Evolutionary conservation across 139 green algal genomes (phyloP), one percentile per base, ranked within the genome.

Genomic region (Volvox reticuliferus): DNA sequence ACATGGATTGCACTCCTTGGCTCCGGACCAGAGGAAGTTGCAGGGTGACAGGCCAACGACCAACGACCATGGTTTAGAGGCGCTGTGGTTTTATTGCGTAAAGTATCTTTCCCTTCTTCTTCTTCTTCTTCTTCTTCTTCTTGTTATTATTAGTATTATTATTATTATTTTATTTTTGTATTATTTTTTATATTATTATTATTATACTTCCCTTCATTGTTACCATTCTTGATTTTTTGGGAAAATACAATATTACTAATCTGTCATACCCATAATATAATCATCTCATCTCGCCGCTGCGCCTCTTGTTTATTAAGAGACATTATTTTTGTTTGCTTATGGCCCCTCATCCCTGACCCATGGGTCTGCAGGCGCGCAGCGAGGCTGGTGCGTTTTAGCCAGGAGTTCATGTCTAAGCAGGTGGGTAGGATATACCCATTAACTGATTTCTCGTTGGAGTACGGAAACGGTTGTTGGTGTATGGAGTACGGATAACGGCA

Each of bases 361-460:
- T 55, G 44, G 44, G 44, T 55, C 9, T 55, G 94, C 86, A 99
- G 98, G 93, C 95, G 98, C 12, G 95, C 97, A 0, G 22, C 79
- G 1, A 91, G 91, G 14, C 93, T 99, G 37, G 89, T 96, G 89
- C 93, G 95, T 24, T 97, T 99, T 82, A 98, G 95, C 9, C 32
- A 92, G 12, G 97, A 98, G 44, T 99, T 97, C 88, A 22, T 98
- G 24, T 36, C 94, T 33, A 96, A 97, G 83, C 80, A 96, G 91
- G 96, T 97, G 75, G 1, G 90, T n/a, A 30, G 32, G 14, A 26
- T 28, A 5, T 32, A 75, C 67, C 67, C 2, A 75, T 26, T 75
- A 22, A 1, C 73, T 79, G 22, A 44, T 79, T 44, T 32, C 19
- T 32, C 2, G 16, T 32, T 32, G 73, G 24, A 32, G 22, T 28